Base-by-base conservation (phyloP, 208 protist species). In the Crithidia brevicula region DNA sequence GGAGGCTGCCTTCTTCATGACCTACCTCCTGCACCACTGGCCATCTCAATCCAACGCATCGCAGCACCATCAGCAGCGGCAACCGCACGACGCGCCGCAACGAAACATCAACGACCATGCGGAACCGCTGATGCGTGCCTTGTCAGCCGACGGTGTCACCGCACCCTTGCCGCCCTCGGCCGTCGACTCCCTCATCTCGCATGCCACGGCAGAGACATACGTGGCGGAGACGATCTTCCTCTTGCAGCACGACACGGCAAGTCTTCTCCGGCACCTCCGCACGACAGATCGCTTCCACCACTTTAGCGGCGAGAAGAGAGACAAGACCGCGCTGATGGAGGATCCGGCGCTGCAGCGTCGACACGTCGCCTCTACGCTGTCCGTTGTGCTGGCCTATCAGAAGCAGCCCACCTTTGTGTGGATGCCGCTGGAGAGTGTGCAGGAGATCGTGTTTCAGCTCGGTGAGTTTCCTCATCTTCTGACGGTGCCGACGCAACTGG, bases 391-490 rank as follows among this genome's bases (percentile, higher is more conserved):
- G 54, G 74, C 82, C 3, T 86, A 92, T 53, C 73, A 82, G 30
- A 38, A 75, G 70, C 81, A 88, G 57, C 87, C 90, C 7, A 89
- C 75, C 1, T 66, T 93, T 54, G 50, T 92, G 36, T 95, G 84
- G 85, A 95, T 95, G 90, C 90, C 90, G 33, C 74, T 95, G 47
- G 68, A 63, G 27, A 81, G 89, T 61, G 63, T 87, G 53, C 87
- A 95, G 74, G 86, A 95, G 67, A 9, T 95, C 6, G 31, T 92
- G 11, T 88, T 82, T 46, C 49, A 92, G 4, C 33, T 92, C 4
- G 28, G 34, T 4, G 61, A 82, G 15, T 77, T 85, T 51, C 77
- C 74, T 1, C 28, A 83, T n/a, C 56, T 88, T 1, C 49, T 91
- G 20, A 50, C 46, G 16, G 22, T 1, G n/a, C 2, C 18, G 1